Evolutionary conservation across 2,329 filamentous ascomycete genomes (phyloP), one percentile per base, ranked within the genome.

Genomic region (Teratosphaeria pseudoeucalypti): DNA sequence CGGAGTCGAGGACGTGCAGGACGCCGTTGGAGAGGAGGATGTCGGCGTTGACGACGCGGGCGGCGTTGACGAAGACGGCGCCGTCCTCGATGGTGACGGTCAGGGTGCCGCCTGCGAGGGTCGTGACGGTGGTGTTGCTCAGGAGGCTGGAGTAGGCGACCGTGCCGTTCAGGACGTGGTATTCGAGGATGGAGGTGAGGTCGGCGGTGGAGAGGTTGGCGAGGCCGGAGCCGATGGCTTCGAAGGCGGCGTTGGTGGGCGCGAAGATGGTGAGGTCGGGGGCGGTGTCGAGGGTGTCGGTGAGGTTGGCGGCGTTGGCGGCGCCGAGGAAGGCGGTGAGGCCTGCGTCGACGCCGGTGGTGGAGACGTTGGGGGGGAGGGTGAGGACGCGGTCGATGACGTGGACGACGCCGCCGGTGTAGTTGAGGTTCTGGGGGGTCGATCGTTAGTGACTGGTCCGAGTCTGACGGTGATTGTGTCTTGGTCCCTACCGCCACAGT

Each of bases 181-280:
- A 89, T 29, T 77, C 73, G 37, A 89, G 76, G 56, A 88, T 78
- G 32, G 70, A 71, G 2, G 76, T 70, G 1, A 87, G 75, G 14
- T 82, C 71, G 4, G 77, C 70, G 0, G 72, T 68, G 27, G 76
- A 76, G 34, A 85, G 70, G 60, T 77, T 77, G 32, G 72, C 69
- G 11, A 84, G 68, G 2, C 79, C 74, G 56, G 77, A 82, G 59
- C 80, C 82, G 52, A 87, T 81, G 29, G 75, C 71, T 37, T 79
- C 75, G 74, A 88, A 84, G 12, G 84, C 84, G 1, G 74, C 74
- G 69, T 87, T 84, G 67, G 75, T 78, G 1, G 86, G 85, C 0
- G 81, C 84, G 63, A 89, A 88, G 62, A 88, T 77, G 58, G 86
- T 88, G 47, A 88, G 64, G 66, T 84, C 77, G 32, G 67, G 65